Evolutionary conservation across 1,139 yeast genomes (phyloP).

Genomic region (Sugiyamaella xylanicola): DNA sequence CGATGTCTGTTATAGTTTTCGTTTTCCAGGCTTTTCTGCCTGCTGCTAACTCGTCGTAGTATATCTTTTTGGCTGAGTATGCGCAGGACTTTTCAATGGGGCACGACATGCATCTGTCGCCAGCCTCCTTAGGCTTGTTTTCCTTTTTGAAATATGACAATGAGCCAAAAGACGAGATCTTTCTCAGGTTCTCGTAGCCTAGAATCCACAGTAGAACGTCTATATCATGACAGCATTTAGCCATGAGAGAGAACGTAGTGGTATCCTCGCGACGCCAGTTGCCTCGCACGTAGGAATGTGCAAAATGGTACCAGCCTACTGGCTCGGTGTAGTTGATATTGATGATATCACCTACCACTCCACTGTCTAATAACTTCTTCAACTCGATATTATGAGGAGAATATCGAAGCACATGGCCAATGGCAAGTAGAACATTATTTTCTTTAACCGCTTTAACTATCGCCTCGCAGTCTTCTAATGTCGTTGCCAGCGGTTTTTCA

Average conservation of each 20-base stretch:
- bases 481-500: constrained; percentile 38
- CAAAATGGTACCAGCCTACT: constrained; percentile 39
- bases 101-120: constrained; percentile 31
- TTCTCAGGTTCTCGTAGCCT: constrained; percentile 31
- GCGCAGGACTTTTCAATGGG: constrained; percentile 32
- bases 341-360: constrained; percentile 34
- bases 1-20: constrained; percentile 33
- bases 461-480: constrained; percentile 33
- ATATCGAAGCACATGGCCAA: constrained; percentile 39
- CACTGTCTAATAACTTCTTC: constrained; percentile 32
- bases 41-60: constrained; percentile 30
- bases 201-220: constrained; percentile 36
- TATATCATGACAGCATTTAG: constrained; percentile 38
- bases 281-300: constrained; percentile 40
- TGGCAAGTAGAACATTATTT: constrained; percentile 34
- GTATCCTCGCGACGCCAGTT: constrained; percentile 34
- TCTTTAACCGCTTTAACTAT: constrained; percentile 32
- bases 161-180: constrained; percentile 35
- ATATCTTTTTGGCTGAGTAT: constrained; percentile 34
- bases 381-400: constrained; percentile 37
- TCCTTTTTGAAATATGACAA: constrained; percentile 31
- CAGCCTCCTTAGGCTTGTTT: constrained; percentile 35
- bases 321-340: constrained; percentile 39
- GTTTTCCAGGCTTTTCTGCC: constrained; percentile 30
- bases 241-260: constrained; percentile 37